phyloP scores from a whole-genome alignment of 257 asterid species.

The Gardenia jasminoides region DNA sequence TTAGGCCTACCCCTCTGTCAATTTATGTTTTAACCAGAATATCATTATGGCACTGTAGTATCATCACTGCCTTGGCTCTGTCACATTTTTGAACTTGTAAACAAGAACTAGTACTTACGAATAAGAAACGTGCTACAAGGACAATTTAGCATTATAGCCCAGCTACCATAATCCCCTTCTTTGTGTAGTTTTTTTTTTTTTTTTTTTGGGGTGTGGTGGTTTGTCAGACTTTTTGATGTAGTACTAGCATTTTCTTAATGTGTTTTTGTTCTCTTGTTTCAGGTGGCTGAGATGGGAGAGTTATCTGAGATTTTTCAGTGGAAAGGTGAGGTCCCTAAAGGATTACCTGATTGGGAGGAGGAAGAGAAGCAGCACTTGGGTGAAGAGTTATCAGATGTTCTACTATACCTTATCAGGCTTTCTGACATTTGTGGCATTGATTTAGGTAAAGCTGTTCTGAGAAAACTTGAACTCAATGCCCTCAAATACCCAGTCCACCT shows the following conservation, averaged over 20 bases:
- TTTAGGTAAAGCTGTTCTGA: constrained; percentile 58
- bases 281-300: constrained; percentile 78
- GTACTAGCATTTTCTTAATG: not conserved
- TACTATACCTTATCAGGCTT: constrained; percentile 55
- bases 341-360: constrained; percentile 57
- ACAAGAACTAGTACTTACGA: not conserved
- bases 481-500: constrained; percentile 49
- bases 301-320: constrained; percentile 68
- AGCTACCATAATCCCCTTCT: not conserved
- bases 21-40: constrained; percentile 12
- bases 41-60: constrained; percentile 19
- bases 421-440: constrained; percentile 63
- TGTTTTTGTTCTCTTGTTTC: not conserved
- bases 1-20: constrained; percentile 9
- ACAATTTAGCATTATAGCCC: constrained; percentile 4
- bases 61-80: constrained; percentile 9
- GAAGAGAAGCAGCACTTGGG: constrained; percentile 58
- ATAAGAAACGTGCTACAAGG: not conserved
- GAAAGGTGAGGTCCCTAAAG: constrained; percentile 69
- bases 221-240: not conserved
- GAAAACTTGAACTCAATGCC: constrained; percentile 57
- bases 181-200: not conserved
- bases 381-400: constrained; percentile 64
- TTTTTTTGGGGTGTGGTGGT: too few relatives aligned
- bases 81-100: not conserved